A percentile compares a stretch with the other conserved stretches of the same genome.
These are phyloP conservation scores for Septoria linicola DNA, from an alignment of 2,329 filamentous ascomycete genomes.

Conservation along the genomic window DNA sequence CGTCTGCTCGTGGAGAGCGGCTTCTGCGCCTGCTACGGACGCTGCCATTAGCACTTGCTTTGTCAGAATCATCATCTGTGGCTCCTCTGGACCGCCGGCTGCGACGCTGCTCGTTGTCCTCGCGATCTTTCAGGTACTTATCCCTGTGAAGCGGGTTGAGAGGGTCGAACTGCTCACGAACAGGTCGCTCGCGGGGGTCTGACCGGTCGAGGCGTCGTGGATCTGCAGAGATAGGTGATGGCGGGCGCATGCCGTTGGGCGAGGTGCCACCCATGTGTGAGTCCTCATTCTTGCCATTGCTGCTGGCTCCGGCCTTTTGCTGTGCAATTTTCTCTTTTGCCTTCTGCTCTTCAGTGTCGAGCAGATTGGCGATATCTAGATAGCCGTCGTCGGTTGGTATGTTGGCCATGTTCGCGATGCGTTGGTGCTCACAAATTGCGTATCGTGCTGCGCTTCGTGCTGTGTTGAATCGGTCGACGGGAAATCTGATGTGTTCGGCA, in stretches of 20 bases:
- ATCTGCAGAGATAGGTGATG: conserved; percentile 14
- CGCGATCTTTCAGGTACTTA: conserved; percentile 37
- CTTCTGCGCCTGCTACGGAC: conserved; percentile 34
- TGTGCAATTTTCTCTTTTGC: conserved; percentile 23
- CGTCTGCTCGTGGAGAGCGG: conserved; percentile 28
- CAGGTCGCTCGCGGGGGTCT: conserved; percentile 9
- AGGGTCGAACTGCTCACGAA: no score
- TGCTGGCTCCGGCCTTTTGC: conserved; percentile 18
- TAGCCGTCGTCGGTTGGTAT: conserved; percentile 16
- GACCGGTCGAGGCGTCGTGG: conserved; percentile 20
- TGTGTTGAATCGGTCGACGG: neutral
- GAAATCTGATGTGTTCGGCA: neutral
- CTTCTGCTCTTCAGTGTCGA: conserved; percentile 34
- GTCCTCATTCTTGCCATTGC: conserved; percentile 19
- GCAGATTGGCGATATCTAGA: conserved; percentile 31
- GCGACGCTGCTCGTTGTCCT: conserved; percentile 38
- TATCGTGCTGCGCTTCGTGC: conserved; percentile 11
- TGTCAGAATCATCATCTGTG: conserved; percentile 36
- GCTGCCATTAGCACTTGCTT: conserved; percentile 42
- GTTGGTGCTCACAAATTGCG: conserved; percentile 20
- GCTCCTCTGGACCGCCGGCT: conserved; percentile 34
- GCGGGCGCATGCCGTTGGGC: conserved; percentile 6
- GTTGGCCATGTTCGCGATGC: conserved; percentile 15
- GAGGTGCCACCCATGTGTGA: conserved; percentile 13
- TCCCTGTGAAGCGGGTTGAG: conserved; percentile 19